phyloP scores from a whole-genome alignment of 2,329 filamentous ascomycete genomes.

The Fusarium ramigenum region DNA sequence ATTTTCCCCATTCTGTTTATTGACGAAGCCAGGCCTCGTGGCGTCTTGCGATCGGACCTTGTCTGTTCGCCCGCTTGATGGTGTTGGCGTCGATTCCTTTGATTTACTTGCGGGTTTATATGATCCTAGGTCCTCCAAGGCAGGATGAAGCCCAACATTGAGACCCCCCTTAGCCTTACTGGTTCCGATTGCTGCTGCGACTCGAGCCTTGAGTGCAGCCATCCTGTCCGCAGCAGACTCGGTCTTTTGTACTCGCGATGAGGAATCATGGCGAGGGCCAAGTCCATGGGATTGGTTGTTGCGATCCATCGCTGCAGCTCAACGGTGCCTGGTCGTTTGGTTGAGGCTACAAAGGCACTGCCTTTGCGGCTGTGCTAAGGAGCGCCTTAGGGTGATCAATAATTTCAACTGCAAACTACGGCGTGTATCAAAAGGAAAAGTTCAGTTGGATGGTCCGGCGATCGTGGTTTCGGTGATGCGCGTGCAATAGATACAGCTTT shows the following conservation, averaged over 20 bases:
- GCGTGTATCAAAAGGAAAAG: background rate
- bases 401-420: background rate
- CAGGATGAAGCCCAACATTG: conserved; percentile 80
- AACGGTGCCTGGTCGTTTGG: background rate
- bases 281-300: conserved; percentile 60
- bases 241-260: conserved; percentile 64
- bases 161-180: conserved; percentile 72
- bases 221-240: conserved; percentile 71
- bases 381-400: background rate
- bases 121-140: conserved; percentile 67
- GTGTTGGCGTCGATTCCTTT: conserved; percentile 38
- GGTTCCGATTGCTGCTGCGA: conserved; percentile 76
- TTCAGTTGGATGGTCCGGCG: background rate
- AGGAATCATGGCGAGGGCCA: conserved; percentile 64
- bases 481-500: background rate
- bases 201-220: conserved; percentile 81
- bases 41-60: conserved; percentile 26
- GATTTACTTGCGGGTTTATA: conserved; percentile 56
- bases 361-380: background rate
- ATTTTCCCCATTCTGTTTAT: conserved; percentile 57
- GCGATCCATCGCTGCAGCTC: conserved; percentile 58
- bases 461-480: background rate
- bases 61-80: conserved; percentile 25
- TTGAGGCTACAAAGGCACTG: background rate
- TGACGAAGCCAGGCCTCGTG: conserved; percentile 31